Conservation (phyloP, 1,284 basidiomycete species). For the Paramarasmius palmivorus region DNA sequence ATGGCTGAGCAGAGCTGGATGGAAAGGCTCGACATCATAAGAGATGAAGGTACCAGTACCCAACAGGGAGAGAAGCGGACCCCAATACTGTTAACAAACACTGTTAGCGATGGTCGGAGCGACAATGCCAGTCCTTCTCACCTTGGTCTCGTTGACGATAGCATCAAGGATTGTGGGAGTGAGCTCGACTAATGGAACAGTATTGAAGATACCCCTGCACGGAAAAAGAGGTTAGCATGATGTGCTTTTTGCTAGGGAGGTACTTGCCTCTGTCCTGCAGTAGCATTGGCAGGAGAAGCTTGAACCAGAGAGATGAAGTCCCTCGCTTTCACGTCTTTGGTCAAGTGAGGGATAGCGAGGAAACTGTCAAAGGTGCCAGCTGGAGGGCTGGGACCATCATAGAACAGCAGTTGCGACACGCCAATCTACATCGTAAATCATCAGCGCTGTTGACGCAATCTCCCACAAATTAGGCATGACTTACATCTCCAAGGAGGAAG, state of each 20-base stretch:
- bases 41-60: conserved; percentile 38
- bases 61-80: conserved; percentile 26
- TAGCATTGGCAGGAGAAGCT: conserved; percentile 40
- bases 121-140: conserved; percentile 22
- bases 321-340: conserved; percentile 38
- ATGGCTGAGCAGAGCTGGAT: conserved; percentile 43
- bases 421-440: conserved; percentile 27
- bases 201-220: conserved; percentile 47
- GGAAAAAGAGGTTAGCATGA: neutral
- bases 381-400: conserved; percentile 51
- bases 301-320: conserved; percentile 43
- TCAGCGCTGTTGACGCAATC: no score
- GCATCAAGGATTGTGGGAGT: conserved; percentile 42
- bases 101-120: neutral
- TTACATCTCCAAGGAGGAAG: no score
- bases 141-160: conserved; percentile 50
- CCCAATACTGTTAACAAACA: conserved; percentile 26
- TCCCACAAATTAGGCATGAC: no score
- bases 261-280: conserved; percentile 40
- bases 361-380: conserved; percentile 51
- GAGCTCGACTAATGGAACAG: conserved; percentile 44
- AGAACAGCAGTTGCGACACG: conserved; percentile 44
- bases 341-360: conserved; percentile 37
- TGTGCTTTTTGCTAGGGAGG: neutral
- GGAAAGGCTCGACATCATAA: conserved; percentile 60